Evolutionary conservation across 108 stramenopile species (phyloP).

Genomic region (Cyclotella baltica): DNA sequence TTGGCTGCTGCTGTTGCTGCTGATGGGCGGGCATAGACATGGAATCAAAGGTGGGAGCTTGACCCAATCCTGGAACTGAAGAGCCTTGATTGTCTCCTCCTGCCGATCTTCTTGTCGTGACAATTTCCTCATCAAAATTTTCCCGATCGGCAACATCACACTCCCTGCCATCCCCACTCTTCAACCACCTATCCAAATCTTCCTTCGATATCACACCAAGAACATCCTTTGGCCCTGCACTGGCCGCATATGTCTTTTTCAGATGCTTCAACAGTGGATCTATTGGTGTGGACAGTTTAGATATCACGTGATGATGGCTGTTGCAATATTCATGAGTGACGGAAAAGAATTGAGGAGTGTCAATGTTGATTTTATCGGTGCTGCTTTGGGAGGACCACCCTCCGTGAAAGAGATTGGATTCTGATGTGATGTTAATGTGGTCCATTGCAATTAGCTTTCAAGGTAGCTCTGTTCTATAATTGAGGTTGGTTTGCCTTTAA

Average conservation of each 20-base stretch:
- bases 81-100: background rate
- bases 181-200: slow-evolving; percentile 35
- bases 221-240: slow-evolving; percentile 49
- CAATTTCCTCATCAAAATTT: background rate
- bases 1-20: background rate
- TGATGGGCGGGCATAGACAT: slow-evolving; percentile 5
- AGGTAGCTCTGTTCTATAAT: too few relatives aligned
- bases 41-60: background rate
- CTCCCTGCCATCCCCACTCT: slow-evolving; percentile 9
- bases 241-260: slow-evolving; percentile 34
- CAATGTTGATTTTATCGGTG: too few relatives aligned
- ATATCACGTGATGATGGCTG: background rate
- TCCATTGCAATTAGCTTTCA: too few relatives aligned
- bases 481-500: too few relatives aligned
- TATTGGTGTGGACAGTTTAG: slow-evolving; percentile 21
- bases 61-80: background rate
- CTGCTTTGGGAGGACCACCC: too few relatives aligned
- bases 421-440: too few relatives aligned
- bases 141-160: background rate
- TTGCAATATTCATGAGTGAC: too few relatives aligned
- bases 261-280: slow-evolving; percentile 44
- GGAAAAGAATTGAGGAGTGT: too few relatives aligned
- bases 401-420: too few relatives aligned
- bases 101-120: background rate
- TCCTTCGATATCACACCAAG: slow-evolving; percentile 34